Base-by-base conservation (phyloP, 441 rosid species). In the Pelargonium australe region DNA sequence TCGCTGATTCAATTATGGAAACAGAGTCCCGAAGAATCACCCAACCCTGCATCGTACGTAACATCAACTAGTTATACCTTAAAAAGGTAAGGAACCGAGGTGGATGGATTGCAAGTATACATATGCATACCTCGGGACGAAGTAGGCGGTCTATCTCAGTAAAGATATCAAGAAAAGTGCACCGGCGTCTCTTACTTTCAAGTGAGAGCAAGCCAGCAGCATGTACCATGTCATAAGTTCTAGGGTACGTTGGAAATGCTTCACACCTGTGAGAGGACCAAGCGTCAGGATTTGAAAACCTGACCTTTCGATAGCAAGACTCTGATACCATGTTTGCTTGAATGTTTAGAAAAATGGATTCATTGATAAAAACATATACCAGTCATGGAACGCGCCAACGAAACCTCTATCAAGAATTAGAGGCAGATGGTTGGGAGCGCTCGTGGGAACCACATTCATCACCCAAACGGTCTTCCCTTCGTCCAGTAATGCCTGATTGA, bases 221-320 rank as follows among this genome's bases (percentile, higher is more conserved):
- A 67, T 95, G 96, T 71, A 95, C 96, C 83, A 95, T 78, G 76
- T 95, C 99, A 64, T 90, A 95, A 62, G 93, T 86, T 84, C 99
- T 89, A 20, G 99, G 95, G 77, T 95, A 92, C 5, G 91, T 80
- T 3, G 99, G 99, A 80, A 95, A 95, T 72, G 95, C 80, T 79
- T 95, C 98, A 69, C 99, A 95, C 99, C 99, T 95, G 25, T 23
- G 25, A 23, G 25, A 23, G 25, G 25, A 23, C 25, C 25, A 23
- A 23, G 25, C 0, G 25, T 23, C 25, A 23, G 25, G 25, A 23
- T 23, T 23, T 23, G 25, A 23, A 23, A 23, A 23, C 25, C 0
- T 23, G 25, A 23, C 25, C 25, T 23, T 23, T 23, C 25, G 2
- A 23, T 23, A 47, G 25, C 25, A 23, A 23, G 25, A 23, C 25